A percentile compares a stretch with the other conserved stretches of the same genome.
These are phyloP conservation scores for Phytopythium helicoides DNA, from an alignment of 352 stramenopile genomes.

Conservation along the genomic window DNA sequence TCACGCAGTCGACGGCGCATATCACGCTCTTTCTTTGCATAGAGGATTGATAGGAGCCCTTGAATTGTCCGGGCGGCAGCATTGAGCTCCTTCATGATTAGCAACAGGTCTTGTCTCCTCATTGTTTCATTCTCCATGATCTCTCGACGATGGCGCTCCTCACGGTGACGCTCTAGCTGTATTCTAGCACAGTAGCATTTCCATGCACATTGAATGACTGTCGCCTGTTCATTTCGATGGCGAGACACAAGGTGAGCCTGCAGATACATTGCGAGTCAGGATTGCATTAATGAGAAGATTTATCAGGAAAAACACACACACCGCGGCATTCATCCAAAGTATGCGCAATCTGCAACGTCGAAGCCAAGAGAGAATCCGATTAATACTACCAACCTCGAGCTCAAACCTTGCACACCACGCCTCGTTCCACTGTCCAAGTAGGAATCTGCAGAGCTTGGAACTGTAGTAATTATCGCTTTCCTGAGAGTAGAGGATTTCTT, in stretches of 20 bases:
- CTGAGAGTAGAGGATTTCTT: slow-evolving; percentile 28
- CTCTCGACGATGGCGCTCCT: slow-evolving; percentile 34
- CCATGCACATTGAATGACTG: slow-evolving; percentile 53
- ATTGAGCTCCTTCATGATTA: slow-evolving; percentile 37
- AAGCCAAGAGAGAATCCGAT: background rate
- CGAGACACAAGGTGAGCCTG: slow-evolving; percentile 26
- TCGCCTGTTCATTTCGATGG: slow-evolving; percentile 21
- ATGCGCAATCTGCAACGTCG: background rate
- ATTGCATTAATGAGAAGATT: background rate
- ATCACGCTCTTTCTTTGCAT: slow-evolving; percentile 26
- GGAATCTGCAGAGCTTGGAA: slow-evolving; percentile 41
- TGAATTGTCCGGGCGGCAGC: slow-evolving; percentile 48
- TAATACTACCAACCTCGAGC: slow-evolving; percentile 15
- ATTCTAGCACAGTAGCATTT: slow-evolving; percentile 19
- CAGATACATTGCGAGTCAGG: background rate
- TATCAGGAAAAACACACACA: background rate
- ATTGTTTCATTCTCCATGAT: slow-evolving; percentile 29
- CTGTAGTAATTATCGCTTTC: slow-evolving; percentile 34
- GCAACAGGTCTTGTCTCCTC: slow-evolving; percentile 36
- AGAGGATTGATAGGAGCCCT: slow-evolving; percentile 40
- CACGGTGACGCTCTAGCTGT: slow-evolving; percentile 18
- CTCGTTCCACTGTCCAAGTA: slow-evolving; percentile 34
- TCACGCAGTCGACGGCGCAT: slow-evolving; percentile 31
- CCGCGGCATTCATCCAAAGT: background rate
- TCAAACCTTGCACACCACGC: slow-evolving; percentile 43